Evolutionary conservation across 768 basidiomycete genomes (phyloP).

Genomic region (Hortiboletus flavorubellus): DNA sequence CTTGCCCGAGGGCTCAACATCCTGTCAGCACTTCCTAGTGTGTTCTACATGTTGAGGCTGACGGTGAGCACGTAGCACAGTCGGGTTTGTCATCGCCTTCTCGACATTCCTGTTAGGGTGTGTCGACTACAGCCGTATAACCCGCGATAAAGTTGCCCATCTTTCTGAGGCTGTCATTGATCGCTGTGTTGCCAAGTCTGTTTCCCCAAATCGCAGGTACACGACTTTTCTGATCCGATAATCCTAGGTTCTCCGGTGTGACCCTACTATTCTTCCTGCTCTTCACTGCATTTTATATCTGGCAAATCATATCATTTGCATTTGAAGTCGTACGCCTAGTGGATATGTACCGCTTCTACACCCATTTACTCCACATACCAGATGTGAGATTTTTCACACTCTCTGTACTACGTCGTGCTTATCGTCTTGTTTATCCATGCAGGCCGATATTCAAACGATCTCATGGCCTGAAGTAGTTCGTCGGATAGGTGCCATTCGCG

Average conservation of each 20-base stretch:
- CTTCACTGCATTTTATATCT: constrained; percentile 84
- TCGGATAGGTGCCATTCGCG: constrained; percentile 83
- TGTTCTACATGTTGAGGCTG: constrained; percentile 17
- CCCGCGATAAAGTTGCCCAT: constrained; percentile 58
- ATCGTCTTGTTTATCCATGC: constrained; percentile 13
- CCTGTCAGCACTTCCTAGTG: constrained; percentile 59
- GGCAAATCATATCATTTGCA: constrained; percentile 81
- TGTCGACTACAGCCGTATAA: constrained; percentile 84
- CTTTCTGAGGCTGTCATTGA: constrained; percentile 81
- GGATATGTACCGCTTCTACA: constrained; percentile 97
- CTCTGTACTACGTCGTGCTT: constrained; percentile 1
- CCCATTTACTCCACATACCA: constrained; percentile 87
- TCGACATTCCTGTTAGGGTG: constrained; percentile 95
- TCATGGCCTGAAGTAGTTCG: constrained; percentile 95
- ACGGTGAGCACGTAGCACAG: constrained; percentile 60
- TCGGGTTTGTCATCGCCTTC: constrained; percentile 98
- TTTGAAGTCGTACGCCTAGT: constrained; percentile 73
- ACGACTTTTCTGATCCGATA: constrained; percentile 15
- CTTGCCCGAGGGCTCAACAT: constrained; percentile 90
- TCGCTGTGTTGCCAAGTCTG: constrained; percentile 81
- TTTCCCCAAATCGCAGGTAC: constrained; percentile 1
- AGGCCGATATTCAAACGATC: constrained; percentile 98
- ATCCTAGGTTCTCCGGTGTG: constrained; percentile 73
- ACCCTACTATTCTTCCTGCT: constrained; percentile 80
- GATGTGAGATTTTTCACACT: constrained; percentile 56